Evolutionary conservation across 2,329 filamentous ascomycete genomes (phyloP).

Genomic region (Cladorrhinum sp.): DNA sequence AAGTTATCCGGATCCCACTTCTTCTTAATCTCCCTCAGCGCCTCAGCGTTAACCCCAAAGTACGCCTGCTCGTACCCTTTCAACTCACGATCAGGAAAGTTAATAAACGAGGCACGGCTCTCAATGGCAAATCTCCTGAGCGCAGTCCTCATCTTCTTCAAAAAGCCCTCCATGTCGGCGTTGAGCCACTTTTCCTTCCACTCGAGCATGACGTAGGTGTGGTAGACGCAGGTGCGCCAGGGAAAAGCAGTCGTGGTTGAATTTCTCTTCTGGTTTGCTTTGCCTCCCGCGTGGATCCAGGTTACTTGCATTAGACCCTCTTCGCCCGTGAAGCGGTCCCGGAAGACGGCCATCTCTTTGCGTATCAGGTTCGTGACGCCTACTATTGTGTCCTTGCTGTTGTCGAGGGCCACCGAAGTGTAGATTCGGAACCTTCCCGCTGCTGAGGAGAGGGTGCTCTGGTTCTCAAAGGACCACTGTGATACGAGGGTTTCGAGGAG

Average conservation of each 20-base stretch:
- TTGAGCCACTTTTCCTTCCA: slow-evolving; percentile 11
- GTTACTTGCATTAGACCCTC: not conserved
- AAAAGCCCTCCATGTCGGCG: not conserved
- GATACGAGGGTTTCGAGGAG: slow-evolving; percentile 13
- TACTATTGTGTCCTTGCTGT: not conserved
- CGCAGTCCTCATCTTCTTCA: not conserved
- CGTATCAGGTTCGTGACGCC: not conserved
- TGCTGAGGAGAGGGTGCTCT: not conserved
- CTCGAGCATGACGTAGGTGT: slow-evolving; percentile 6
- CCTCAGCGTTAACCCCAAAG: not conserved
- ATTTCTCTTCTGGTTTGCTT: not conserved
- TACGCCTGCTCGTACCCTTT: not conserved
- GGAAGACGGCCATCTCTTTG: not conserved
- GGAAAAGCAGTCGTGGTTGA: not conserved
- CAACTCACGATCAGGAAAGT: slow-evolving; percentile 1
- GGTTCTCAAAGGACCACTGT: slow-evolving; percentile 18
- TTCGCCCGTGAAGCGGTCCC: not conserved
- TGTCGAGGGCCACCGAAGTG: not conserved
- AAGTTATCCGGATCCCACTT: too few relatives aligned
- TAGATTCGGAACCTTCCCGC: not conserved
- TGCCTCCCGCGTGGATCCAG: not conserved
- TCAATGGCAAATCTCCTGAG: not conserved
- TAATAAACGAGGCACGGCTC: not conserved
- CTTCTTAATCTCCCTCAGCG: too few relatives aligned
- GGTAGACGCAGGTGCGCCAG: not conserved